Conservation (phyloP, 192 early-diverging fungal genomes). For the Neocallimastix lanati region DNA sequence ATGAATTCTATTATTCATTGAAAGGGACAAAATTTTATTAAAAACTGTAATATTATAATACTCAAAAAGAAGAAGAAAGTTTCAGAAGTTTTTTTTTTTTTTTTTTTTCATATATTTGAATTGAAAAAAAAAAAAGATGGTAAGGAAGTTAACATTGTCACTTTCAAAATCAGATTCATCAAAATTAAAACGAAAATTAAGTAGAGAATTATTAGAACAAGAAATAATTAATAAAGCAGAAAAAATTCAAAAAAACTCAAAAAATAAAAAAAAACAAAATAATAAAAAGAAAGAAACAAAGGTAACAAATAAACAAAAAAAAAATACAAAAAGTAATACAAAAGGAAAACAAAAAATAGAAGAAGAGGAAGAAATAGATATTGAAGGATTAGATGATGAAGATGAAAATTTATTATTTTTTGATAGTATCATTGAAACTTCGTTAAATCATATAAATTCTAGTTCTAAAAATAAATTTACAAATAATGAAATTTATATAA, state of each 20-base stretch:
- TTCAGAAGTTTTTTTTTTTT: no score
- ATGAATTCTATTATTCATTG: no score
- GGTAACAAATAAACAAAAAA: neutral
- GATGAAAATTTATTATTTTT: neutral
- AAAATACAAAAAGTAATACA: neutral
- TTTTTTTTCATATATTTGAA: no score
- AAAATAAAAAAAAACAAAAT: neutral
- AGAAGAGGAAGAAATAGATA: neutral
- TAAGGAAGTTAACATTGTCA: neutral
- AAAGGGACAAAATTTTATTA: no score
- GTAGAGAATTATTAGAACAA: neutral
- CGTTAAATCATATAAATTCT: no score
- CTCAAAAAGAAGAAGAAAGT: no score
- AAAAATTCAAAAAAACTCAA: neutral
- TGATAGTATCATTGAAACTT: no score
- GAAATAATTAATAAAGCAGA: neutral
- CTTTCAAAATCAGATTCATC: neutral
- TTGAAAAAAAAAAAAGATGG: neutral
- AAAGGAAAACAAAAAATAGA: neutral
- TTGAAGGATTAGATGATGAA: neutral
- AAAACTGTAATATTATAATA: no score
- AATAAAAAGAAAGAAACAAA: neutral
- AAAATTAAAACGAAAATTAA: neutral
- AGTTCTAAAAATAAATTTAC: no score
- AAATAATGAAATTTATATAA: no score